These are phyloP conservation scores for Globisporangium acanthophoron DNA, from an alignment of 352 stramenopile species.

Conservation along the genomic window DNA sequence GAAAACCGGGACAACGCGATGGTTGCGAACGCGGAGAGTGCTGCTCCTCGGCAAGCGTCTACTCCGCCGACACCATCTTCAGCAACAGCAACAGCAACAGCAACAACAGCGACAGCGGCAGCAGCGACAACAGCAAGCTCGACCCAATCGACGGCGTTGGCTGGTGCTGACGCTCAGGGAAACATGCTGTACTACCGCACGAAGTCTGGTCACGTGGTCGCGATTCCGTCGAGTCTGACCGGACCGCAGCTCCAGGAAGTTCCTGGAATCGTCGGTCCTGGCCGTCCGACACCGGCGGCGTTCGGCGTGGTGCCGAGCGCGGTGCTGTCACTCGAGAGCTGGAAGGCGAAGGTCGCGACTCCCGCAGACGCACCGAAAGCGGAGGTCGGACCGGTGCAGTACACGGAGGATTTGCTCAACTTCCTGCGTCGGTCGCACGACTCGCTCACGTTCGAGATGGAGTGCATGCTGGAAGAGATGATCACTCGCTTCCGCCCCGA, in stretches of 20 bases:
- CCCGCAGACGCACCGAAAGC: constrained; percentile 37
- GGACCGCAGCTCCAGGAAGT: constrained; percentile 62
- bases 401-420: constrained; percentile 93
- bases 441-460: constrained; percentile 92
- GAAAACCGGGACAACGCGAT: constrained; percentile 93
- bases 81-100: neutral
- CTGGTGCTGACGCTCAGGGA: constrained; percentile 3
- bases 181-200: constrained; percentile 69
- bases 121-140: neutral
- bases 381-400: constrained; percentile 82
- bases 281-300: constrained; percentile 46
- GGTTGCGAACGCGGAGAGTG: constrained; percentile 26
- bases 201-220: constrained; percentile 74
- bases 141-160: constrained; percentile 7
- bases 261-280: constrained; percentile 63
- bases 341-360: constrained; percentile 56
- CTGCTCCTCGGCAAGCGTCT: constrained; percentile 13
- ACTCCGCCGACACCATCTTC: constrained; percentile 10
- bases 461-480: constrained; percentile 98
- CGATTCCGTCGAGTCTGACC: constrained; percentile 53
- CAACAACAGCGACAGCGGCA: constrained; percentile 4
- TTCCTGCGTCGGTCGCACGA: constrained; percentile 90
- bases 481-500: constrained; percentile 97
- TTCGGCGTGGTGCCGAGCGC: constrained; percentile 62
- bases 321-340: constrained; percentile 67